Evolutionary conservation across 176 grass and related monocot genomes (phyloP), one percentile per base, ranked within the genome.

Genomic region (Otatea glauca): DNA sequence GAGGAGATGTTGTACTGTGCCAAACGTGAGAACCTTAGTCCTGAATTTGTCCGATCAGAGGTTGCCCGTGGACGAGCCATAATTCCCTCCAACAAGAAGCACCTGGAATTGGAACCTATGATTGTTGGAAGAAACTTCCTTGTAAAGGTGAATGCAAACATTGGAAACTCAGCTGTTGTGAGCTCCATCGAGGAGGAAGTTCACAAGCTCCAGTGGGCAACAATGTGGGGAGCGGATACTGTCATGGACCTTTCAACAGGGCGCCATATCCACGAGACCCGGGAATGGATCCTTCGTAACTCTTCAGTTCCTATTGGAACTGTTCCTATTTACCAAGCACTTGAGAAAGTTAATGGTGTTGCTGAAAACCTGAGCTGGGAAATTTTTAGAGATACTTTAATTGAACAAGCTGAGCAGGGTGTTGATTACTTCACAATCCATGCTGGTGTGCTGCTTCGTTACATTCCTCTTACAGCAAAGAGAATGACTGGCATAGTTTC

Each of bases 361-460:
- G 93, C 93, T 61, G 96, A 98, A 87, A 87, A 95, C 80, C 89
- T 98, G 17, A 93, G 42, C 77, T 98, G 96, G 96, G 93, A 98
- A 80, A 48, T 95, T 75, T 98, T 98, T 56, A 92, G 87, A 75
- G 96, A 94, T 55, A 98, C 96, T 79, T 83, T 98, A 37, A 92
- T 98, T 65, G 96, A 98, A 65, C 96, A 98, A 85, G 96, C 96
- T 53, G 96, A 98, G 69, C 96, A 98, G 88, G 96, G 96, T 24
- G 96, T 98, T 85, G 96, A 98, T 82, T 98, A 98, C 48, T 98
- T 98, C 83, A 98, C 96, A 70, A 98, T 98, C 77, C 96, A 98
- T 86, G 96, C 93, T 29, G 93, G 96, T 58, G 93, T 98, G 35
- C 76, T 98, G 59, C 93, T 98, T 79, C 86, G 91, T 59, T 98